These are phyloP conservation scores for Nakataea oryzae DNA, from an alignment of 2,329 filamentous ascomycete species.

Conservation along the genomic window DNA sequence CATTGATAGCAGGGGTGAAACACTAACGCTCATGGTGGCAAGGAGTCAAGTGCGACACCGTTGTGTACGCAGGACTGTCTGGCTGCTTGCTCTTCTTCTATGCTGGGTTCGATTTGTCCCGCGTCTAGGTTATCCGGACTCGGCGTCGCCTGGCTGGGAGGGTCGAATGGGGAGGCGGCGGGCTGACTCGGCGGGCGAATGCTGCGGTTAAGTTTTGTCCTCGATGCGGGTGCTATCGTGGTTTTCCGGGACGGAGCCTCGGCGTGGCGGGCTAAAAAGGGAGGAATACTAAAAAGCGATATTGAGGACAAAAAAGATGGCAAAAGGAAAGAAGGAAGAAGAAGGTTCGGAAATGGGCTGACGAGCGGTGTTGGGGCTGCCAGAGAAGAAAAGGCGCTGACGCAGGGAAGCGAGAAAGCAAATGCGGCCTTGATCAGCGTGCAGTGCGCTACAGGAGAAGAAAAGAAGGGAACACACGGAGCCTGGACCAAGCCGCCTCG, in stretches of 20 bases:
- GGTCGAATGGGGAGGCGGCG: not conserved
- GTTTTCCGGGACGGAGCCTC: too few relatives aligned
- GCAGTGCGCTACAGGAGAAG: too few relatives aligned
- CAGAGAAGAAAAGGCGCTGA: not conserved
- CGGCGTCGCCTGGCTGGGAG: not conserved
- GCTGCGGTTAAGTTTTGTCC: not conserved
- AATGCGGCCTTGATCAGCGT: too few relatives aligned
- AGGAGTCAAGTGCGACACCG: not conserved
- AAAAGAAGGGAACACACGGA: too few relatives aligned
- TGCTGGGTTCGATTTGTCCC: not conserved
- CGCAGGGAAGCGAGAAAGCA: not conserved
- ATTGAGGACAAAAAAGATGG: not conserved
- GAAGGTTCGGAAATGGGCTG: not conserved
- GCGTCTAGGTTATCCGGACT: not conserved
- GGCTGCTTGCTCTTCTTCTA: not conserved
- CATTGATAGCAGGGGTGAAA: slow-evolving; percentile 15
- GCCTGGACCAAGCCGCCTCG: too few relatives aligned
- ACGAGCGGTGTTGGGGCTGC: not conserved
- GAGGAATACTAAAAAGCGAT: not conserved
- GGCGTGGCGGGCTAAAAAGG: too few relatives aligned
- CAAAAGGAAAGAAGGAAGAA: not conserved
- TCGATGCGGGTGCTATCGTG: not conserved
- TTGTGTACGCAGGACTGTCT: not conserved
- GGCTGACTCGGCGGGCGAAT: not conserved
- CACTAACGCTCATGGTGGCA: slow-evolving; percentile 39